Conservation (phyloP, 768 basidiomycete genomes). For the Auricularia auricula-judae region DNA sequence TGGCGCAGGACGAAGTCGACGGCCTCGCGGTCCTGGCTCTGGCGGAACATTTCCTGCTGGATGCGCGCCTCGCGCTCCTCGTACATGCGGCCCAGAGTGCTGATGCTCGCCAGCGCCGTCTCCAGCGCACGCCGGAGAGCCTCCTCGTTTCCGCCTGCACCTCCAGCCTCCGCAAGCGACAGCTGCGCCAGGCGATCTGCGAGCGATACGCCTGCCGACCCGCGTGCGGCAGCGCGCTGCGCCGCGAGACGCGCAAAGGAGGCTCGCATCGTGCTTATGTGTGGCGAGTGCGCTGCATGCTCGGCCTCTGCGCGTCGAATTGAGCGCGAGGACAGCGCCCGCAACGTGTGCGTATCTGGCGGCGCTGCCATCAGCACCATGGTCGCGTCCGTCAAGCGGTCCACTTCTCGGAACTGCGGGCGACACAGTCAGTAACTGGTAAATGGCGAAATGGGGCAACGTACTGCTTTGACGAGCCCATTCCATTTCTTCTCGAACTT, state of each 20-base stretch:
- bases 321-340: constrained; percentile 26
- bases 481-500: constrained; percentile 74
- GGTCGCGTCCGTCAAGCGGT: constrained; percentile 72
- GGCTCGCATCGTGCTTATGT: constrained; percentile 4
- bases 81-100: constrained; percentile 30
- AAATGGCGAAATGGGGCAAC: constrained; percentile 9
- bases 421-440: not conserved
- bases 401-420: constrained; percentile 60
- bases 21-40: constrained; percentile 54
- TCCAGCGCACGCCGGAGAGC: too few relatives aligned
- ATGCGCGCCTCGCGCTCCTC: constrained; percentile 59
- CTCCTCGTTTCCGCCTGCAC: too few relatives aligned
- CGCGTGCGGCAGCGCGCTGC: not conserved
- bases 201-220: too few relatives aligned
- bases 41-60: constrained; percentile 55
- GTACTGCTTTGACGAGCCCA: constrained; percentile 57
- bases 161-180: constrained; percentile 24
- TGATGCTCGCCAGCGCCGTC: too few relatives aligned
- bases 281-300: constrained; percentile 32
- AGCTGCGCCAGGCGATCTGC: too few relatives aligned
- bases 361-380: constrained; percentile 66
- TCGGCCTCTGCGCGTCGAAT: not conserved
- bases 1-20: constrained; percentile 58
- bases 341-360: constrained; percentile 47
- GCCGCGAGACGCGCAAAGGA: not conserved